Evolutionary conservation across 495 filamentous ascomycete genomes (phyloP), one percentile per base, ranked within the genome.

Genomic region (Talaromyces stipitatus): DNA sequence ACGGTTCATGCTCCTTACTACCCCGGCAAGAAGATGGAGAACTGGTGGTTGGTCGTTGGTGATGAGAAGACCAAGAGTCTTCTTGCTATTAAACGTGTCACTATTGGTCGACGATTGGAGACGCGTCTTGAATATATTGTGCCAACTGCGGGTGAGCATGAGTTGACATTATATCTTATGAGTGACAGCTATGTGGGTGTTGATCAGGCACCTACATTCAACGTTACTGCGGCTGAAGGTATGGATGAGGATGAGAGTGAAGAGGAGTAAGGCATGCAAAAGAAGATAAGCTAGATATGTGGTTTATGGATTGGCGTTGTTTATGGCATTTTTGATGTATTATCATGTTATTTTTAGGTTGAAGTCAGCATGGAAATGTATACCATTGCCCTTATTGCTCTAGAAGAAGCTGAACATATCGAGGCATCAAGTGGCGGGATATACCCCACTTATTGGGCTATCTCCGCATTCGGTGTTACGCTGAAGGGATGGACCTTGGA

Each of bases 131-230:
- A 97, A 72, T 96, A 89, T 74, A 87, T 89, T 6, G 86, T 97
- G 57, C 91, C 90, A 24, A 85, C 84, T 32, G 81, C 88, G 53
- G 94, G 94, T 28, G 80, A 90, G 62, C 88, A 96, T 71, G 85
- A 95, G 55, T 72, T 99, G 66, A 96, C 90, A 64, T 77, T 97
- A 55, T 96, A 89, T 71, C 76, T 97, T 69, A 95, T 99, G 90
- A 90, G 94, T 69, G 94, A 99, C 72, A 95, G 90, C 70, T 99
- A 97, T 71, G 82, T 96, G 16, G 95, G 95, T 6, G 91, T 99
- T 43, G 94, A 99, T 75, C 94, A 97, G 68, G 94, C 94, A 55
- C 94, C 92, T 30, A 82, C 82, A 2, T 96, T 99, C 66, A 85
- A 80, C 47, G 85, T 97, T 28, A 85, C 77, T 53, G 94, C 86